Conservation (phyloP, 306 rosid genomes). For the Vachellia collinsii region DNA sequence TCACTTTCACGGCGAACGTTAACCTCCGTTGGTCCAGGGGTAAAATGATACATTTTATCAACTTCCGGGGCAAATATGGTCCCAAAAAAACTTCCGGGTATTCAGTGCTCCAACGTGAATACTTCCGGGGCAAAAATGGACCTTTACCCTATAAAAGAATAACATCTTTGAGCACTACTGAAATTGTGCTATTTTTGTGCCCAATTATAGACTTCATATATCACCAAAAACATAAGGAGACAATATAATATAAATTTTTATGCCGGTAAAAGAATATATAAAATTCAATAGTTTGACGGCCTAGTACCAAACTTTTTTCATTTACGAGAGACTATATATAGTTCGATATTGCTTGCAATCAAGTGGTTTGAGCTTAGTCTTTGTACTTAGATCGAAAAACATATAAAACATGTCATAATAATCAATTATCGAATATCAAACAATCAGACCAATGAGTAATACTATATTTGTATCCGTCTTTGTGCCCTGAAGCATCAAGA, state of each 20-base stretch:
- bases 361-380: neutral
- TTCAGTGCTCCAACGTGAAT: no score
- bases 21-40: no score
- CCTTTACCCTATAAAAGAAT: neutral
- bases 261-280: neutral
- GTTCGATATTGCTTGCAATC: neutral
- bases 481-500: constrained; percentile 20
- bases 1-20: no score
- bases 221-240: neutral
- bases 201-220: neutral
- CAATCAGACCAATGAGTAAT: neutral
- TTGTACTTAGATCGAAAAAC: neutral
- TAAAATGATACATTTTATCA: no score
- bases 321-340: neutral
- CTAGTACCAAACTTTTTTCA: neutral
- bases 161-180: neutral
- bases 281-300: neutral
- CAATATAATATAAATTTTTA: neutral
- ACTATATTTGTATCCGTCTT: neutral
- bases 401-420: neutral
- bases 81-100: no score
- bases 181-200: neutral
- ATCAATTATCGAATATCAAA: neutral
- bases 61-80: no score
- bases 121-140: no score